Evolutionary conservation across 352 stramenopile genomes (phyloP), one percentile per base, ranked within the genome.

Genomic region (Globisporangium recalcitrans): DNA sequence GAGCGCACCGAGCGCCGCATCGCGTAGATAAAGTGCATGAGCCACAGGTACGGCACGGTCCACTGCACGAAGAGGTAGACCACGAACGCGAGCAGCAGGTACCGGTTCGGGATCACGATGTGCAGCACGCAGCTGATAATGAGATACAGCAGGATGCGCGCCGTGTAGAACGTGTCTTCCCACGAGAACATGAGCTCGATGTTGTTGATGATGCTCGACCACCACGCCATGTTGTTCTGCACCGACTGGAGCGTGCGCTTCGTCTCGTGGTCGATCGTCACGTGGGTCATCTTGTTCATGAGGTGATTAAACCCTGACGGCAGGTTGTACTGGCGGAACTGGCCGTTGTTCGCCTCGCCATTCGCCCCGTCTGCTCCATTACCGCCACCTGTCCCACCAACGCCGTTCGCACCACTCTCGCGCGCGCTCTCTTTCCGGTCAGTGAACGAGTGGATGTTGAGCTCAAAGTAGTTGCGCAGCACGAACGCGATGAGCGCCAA

Each of bases 221-320:
- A 92, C 85, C 85, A 94, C 54, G 85, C 78, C 85, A 94, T 94
- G 69, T 91, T 92, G 71, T 94, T 94, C 65, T 94, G 85, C 57
- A 94, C 81, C 0, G 81, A 90, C 71, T 94, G 85, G 56, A 94
- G 67, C 60, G 85, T 90, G 36, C 78, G 77, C 67, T 91, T 90
- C 26, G 85, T 94, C 62, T 94, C 85, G 29, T 85, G 69, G 57
- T 94, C 82, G 31, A 91, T 89, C 24, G 81, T 94, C 27, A 94
- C 82, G 59, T 92, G 82, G 3, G 85, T 92, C 85, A 94, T 94
- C 67, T 94, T 94, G 77, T 94, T 91, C 81, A 91, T 94, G 49
- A 94, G 61, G 59, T 92, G 82, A 58, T 88, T 89, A 66, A 94
- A 91, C n/a, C 85, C 82, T 13, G 81, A 80, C 11, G 85, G 85